Conservation (phyloP, 23 red algal species). For the Pyropia yezoensis region DNA sequence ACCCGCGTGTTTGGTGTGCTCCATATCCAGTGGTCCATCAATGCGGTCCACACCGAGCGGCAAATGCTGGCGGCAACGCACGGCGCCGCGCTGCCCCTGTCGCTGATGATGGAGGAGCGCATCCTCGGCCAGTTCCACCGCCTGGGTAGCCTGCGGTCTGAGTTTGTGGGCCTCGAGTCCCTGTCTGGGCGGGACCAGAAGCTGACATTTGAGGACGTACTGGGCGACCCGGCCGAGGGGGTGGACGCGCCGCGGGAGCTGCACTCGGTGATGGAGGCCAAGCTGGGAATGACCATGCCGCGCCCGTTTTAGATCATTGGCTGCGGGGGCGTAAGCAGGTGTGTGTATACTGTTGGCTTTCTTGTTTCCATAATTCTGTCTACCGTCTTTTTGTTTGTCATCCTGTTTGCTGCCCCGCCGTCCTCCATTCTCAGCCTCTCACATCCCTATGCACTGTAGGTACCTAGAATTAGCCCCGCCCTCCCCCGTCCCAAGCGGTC, state of each 20-base stretch:
- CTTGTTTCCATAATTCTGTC: too few relatives aligned
- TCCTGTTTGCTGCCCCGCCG: too few relatives aligned
- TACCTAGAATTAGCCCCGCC: too few relatives aligned
- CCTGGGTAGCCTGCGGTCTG: slow-evolving; percentile 46
- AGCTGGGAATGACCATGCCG: background rate
- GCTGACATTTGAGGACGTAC: slow-evolving; percentile 68
- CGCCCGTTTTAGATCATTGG: too few relatives aligned
- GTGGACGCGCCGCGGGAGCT: slow-evolving; percentile 1
- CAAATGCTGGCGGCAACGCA: slow-evolving; percentile 48
- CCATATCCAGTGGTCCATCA: background rate
- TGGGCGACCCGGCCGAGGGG: background rate
- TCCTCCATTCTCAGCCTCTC: too few relatives aligned
- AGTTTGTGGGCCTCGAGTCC: slow-evolving; percentile 44
- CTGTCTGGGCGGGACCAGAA: slow-evolving; percentile 42
- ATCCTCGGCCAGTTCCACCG: slow-evolving; percentile 68
- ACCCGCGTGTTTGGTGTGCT: too few relatives aligned
- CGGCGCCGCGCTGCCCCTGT: slow-evolving; percentile 56
- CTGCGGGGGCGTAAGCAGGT: too few relatives aligned
- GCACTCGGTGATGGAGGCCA: background rate
- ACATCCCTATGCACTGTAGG: too few relatives aligned
- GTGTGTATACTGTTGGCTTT: too few relatives aligned
- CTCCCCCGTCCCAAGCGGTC: too few relatives aligned
- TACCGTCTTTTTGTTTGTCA: too few relatives aligned
- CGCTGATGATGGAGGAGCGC: slow-evolving; percentile 37
- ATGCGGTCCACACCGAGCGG: slow-evolving; percentile 3